Evolutionary conservation across 2,329 filamentous ascomycete species (phyloP), one percentile per base, ranked within the genome.

Genomic region (Hypoxylon sp.): DNA sequence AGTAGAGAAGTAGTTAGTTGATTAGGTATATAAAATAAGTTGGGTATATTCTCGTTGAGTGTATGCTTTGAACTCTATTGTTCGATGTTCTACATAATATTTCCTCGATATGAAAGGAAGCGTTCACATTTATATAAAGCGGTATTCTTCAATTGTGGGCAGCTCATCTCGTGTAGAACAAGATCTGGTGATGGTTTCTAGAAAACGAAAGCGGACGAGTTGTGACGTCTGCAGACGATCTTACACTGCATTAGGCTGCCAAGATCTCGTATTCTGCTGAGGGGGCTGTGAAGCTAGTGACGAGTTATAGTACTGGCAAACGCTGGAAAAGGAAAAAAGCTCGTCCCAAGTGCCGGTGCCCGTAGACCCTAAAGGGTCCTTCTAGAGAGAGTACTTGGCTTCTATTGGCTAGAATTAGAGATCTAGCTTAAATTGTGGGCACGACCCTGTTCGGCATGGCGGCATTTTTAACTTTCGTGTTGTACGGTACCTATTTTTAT

Each of bases 221-320:
- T 69, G 69, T 75, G 71, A 74, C 71, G 71, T 75, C 71, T 61
- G 63, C 22, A 26, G 66, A 47, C 55, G 70, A 73, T 73, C 69
- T 46, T 51, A 50, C 46, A 39, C 66, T 64, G 53, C 61, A 55
- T 63, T 56, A n/a, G 60, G 56, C 63, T 48, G 74, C 74, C 74
- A 73, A 74, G 70, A 75, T 68, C 74, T 76, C 74, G 74, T 76
- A 75, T 76, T 73, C 52, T 44, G n/a, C 19, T 59, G 46, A 55
- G 57, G 65, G 70, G 63, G 55, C 59, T 66, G 52, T 62, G 57
- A 59, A 46, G 63, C 17, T 57, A 59, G 39, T 29, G 46, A 51
- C 44, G 26, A 67, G 48, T 63, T 48, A 53, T 50, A 56, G 55
- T 48, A n/a, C 51, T 66, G 26, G 48, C 26, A 33, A 39, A 64